Conservation (phyloP, 2,329 filamentous ascomycete genomes). For the Talaromyces sp. region DNA sequence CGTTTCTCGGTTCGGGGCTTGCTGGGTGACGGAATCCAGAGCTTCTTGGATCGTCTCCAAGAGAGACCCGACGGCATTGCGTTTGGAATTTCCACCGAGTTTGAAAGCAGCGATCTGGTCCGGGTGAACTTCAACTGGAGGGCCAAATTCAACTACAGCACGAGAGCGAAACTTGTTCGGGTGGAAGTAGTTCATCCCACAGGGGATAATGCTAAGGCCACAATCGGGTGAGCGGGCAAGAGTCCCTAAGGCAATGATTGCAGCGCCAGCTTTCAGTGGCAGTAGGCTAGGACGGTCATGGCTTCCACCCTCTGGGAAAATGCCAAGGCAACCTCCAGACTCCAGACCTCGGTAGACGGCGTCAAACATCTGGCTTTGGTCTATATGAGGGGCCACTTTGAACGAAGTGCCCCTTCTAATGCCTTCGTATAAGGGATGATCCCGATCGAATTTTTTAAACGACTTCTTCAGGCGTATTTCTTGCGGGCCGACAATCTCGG, state of each 20-base stretch:
- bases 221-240: constrained; percentile 79
- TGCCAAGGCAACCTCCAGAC: constrained; percentile 82
- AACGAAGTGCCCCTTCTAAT: constrained; percentile 65
- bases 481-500: constrained; percentile 71
- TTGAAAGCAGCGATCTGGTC: constrained; percentile 83
- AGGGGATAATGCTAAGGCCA: constrained; percentile 87
- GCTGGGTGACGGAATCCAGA: constrained; percentile 82
- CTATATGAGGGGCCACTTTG: constrained; percentile 86
- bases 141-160: constrained; percentile 91
- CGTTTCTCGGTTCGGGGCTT: constrained; percentile 89
- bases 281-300: constrained; percentile 89
- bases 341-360: constrained; percentile 81
- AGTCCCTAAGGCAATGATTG: constrained; percentile 93
- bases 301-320: constrained; percentile 94
- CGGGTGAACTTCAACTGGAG: constrained; percentile 76
- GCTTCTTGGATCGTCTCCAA: constrained; percentile 82
- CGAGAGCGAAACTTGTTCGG: constrained; percentile 96
- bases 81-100: constrained; percentile 60
- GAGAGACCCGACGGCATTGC: constrained; percentile 80
- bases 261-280: constrained; percentile 91
- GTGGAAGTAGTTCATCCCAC: constrained; percentile 99
- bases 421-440: constrained; percentile 48
- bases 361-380: constrained; percentile 90
- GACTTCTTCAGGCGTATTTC: constrained; percentile 82
- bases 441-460: constrained; percentile 63